Conservation (phyloP, 2,329 filamentous ascomycete genomes). For the Lachnellula cervina region DNA sequence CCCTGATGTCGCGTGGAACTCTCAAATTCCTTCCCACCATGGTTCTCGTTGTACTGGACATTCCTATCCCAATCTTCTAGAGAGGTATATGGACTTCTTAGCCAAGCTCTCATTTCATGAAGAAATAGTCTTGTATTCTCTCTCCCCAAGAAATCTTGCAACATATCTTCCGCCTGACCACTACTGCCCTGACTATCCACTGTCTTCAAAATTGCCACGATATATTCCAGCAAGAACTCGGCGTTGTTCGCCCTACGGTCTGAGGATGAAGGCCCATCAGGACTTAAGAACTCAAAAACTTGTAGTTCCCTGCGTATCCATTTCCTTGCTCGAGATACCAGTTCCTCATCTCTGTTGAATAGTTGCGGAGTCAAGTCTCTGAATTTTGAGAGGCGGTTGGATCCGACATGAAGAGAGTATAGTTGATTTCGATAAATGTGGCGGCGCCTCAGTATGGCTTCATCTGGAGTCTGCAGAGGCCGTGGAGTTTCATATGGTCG, state of each 20-base stretch:
- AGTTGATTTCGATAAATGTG: conserved; percentile 67
- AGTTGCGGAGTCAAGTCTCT: conserved; percentile 64
- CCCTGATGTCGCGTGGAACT: background rate
- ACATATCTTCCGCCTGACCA: conserved; percentile 73
- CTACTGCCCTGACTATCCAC: conserved; percentile 75
- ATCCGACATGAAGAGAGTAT: conserved; percentile 77
- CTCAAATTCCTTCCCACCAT: background rate
- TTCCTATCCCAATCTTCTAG: conserved; percentile 70
- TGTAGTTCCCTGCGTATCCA: conserved; percentile 82
- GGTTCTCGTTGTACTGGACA: conserved; percentile 28
- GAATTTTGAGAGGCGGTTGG: conserved; percentile 73
- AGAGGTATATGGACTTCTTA: conserved; percentile 71
- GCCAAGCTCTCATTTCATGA: conserved; percentile 78
- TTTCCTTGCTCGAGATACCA: conserved; percentile 70
- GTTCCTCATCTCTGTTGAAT: conserved; percentile 58
- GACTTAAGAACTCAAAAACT: conserved; percentile 70
- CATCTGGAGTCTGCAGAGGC: conserved; percentile 17
- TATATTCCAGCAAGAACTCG: conserved; percentile 82
- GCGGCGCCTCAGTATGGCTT: conserved; percentile 50
- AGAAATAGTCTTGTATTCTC: conserved; percentile 70
- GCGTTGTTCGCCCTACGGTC: conserved; percentile 59
- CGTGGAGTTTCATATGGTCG: conserved; percentile 10
- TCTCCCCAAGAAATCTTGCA: conserved; percentile 72
- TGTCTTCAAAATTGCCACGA: conserved; percentile 76
- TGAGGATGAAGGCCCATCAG: conserved; percentile 18